Base-by-base conservation (phyloP, 1,139 yeast species). In the Yamadazyma membranifaciens region DNA sequence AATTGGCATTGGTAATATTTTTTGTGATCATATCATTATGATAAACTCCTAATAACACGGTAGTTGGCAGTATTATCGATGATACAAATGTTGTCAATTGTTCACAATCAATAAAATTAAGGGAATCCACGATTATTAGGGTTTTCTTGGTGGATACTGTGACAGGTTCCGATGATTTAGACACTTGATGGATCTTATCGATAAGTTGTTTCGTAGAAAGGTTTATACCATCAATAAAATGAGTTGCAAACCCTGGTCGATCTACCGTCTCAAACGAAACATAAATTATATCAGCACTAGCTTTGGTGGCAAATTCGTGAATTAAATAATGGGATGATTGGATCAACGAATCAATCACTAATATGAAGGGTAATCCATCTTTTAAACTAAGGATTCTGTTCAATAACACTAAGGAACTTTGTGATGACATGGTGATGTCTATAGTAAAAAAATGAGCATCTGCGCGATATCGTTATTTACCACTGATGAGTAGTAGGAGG, bases 291-390 rank as follows among this genome's bases (percentile, higher is more conserved):
- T 47, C 46, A 20, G 31, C 10, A 78, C 57, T 13, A 61, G 57
- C 6, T 55, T 52, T 5, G 54, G 37, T 13, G 1, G 75, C 60
- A 43, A 87, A 68, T 55, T 87, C 96, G 17, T 66, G 59, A 1
- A 85, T 54, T 12, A 91, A 59, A 43, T 67, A 56, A 33, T 65
- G 54, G 0, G 89, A 76, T 0, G 92, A 77, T 58, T 91, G 97
- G 0, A 77, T 68, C 13, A 88, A 61, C 0, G 87, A 73, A 57
- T 91, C 98, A 10, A 78, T 60, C 2, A 84, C 67, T 5, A 91
- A 67, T 11, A 87, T 62, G 45, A 91, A 78, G 0, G 95, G 94
- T 0, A 94, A 75, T 14, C 65, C 65, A 52, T 91, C 97, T 48
- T 82, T 83, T 36, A 87, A 65, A 2, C 81, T 65, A 9, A 91